A percentile compares a stretch with the other conserved stretches of the same genome.
Evolutionary conservation across 345 rosid genomes (phyloP).

Genomic region (Chamaenerion angustifolium): DNA sequence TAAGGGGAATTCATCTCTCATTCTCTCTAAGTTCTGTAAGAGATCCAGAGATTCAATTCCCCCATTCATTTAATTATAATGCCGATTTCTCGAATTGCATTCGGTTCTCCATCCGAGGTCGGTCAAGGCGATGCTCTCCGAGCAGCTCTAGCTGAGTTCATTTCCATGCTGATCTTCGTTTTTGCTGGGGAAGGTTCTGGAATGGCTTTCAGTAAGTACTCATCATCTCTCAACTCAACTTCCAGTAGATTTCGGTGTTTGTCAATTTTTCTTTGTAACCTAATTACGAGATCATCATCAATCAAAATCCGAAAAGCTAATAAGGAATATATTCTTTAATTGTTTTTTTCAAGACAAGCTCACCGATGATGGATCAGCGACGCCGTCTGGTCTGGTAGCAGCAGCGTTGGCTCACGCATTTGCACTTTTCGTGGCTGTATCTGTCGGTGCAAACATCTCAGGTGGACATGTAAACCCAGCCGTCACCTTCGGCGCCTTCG

Average conservation of each 20-base stretch:
- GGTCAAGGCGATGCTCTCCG: constrained; percentile 34
- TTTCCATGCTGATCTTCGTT: constrained; percentile 56
- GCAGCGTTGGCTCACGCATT: constrained; percentile 48
- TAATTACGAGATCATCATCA: too few relatives aligned
- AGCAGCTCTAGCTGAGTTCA: constrained; percentile 57
- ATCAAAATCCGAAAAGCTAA: too few relatives aligned
- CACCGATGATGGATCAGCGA: constrained; percentile 26
- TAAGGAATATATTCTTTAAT: too few relatives aligned
- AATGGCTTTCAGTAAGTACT: constrained; percentile 45
- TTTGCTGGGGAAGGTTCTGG: constrained; percentile 69
- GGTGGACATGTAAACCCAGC: constrained; percentile 79
- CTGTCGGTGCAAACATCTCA: constrained; percentile 57
- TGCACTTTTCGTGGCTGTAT: constrained; percentile 47
- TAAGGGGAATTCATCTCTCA: too few relatives aligned
- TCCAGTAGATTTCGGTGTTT: too few relatives aligned
- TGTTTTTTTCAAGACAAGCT: constrained; percentile 23
- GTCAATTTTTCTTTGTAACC: too few relatives aligned
- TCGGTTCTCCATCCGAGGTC: constrained; percentile 37
- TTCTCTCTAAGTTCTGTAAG: too few relatives aligned
- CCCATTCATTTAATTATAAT: too few relatives aligned
- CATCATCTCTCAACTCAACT: too few relatives aligned
- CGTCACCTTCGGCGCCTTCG: constrained; percentile 54
- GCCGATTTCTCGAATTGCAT: constrained; percentile 33
- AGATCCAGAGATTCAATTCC: too few relatives aligned
- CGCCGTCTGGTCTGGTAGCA: constrained; percentile 50